Conservation (phyloP, 2,329 filamentous ascomycete species). For the Fusarium napiforme region DNA sequence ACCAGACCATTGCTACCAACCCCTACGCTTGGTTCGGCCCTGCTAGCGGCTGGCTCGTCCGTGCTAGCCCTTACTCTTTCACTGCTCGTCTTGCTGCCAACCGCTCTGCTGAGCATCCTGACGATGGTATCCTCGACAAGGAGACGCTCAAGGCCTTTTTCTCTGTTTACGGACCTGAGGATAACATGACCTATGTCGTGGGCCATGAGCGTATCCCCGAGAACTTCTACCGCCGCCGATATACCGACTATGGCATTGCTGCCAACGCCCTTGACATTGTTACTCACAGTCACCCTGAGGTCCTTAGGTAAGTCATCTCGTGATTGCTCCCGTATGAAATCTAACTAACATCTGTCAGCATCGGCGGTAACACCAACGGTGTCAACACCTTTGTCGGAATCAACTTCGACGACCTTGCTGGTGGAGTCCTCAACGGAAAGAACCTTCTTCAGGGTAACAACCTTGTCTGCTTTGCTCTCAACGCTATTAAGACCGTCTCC, state of each 20-base stretch:
- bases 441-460: constrained; percentile 60
- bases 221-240: constrained; percentile 59
- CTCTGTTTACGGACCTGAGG: constrained; percentile 51
- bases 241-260: constrained; percentile 59
- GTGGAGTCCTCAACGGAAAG: constrained; percentile 56
- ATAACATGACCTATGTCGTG: constrained; percentile 55
- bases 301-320: constrained; percentile 41
- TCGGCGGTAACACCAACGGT: constrained; percentile 64
- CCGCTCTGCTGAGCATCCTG: constrained; percentile 54
- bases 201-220: constrained; percentile 64
- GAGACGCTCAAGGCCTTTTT: constrained; percentile 59
- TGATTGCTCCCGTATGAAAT: accelerated
- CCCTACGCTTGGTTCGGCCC: constrained; percentile 66
- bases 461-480: constrained; percentile 53
- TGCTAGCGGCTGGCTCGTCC: constrained; percentile 59
- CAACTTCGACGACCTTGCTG: constrained; percentile 54
- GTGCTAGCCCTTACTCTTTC: constrained; percentile 61
- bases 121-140: constrained; percentile 44
- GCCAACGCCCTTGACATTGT: constrained; percentile 54
- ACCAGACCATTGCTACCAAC: constrained; percentile 61
- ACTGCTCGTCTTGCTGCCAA: constrained; percentile 56
- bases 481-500: constrained; percentile 52
- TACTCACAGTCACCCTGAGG: constrained; percentile 53
- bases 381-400: constrained; percentile 63
- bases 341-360: constrained; percentile 38